phyloP scores from a whole-genome alignment of 257 asterid genomes.

The Haberlea rhodopensis region DNA sequence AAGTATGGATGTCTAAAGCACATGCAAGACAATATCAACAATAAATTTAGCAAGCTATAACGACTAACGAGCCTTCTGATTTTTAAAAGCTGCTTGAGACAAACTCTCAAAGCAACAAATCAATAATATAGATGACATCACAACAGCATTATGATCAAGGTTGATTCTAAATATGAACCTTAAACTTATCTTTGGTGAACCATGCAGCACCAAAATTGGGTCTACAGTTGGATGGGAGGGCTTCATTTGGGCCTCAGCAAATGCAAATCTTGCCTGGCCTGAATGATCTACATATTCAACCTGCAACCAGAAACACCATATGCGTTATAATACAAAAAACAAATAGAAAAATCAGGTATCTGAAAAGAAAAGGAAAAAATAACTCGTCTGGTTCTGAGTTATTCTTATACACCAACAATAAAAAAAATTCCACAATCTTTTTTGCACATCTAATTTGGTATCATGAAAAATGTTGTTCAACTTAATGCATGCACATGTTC shows the following conservation, averaged over 20 bases:
- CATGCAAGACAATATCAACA: not conserved
- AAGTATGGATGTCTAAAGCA: conserved; percentile 10
- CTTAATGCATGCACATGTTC: not conserved
- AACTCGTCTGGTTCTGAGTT: not conserved
- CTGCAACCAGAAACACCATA: conserved; percentile 35
- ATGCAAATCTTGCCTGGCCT: conserved; percentile 75
- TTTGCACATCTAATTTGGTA: conserved; percentile 2
- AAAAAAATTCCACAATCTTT: not conserved
- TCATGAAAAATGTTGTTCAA: conserved; percentile 6
- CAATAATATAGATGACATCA: conserved; percentile 16
- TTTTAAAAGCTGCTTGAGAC: conserved; percentile 7
- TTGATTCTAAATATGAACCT: conserved; percentile 44
- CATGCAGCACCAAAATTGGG: conserved; percentile 92
- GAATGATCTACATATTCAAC: conserved; percentile 83
- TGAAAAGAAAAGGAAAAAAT: conserved; percentile 9
- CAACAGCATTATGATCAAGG: conserved; percentile 19
- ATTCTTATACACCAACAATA: not conserved
- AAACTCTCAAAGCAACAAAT: conserved; percentile 11
- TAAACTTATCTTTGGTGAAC: conserved; percentile 79
- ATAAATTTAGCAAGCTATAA: conserved; percentile 17
- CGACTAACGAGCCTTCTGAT: conserved; percentile 10
- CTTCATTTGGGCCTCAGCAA: conserved; percentile 91
- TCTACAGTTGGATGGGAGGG: conserved; percentile 84
- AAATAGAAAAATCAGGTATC: not conserved
- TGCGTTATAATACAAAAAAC: conserved; percentile 8